Percentiles rank a stretch among this genome's conserved stretches.
Evolutionary conservation across 441 rosid genomes (phyloP).

Genomic region (Euphorbia schlechtendalii): DNA sequence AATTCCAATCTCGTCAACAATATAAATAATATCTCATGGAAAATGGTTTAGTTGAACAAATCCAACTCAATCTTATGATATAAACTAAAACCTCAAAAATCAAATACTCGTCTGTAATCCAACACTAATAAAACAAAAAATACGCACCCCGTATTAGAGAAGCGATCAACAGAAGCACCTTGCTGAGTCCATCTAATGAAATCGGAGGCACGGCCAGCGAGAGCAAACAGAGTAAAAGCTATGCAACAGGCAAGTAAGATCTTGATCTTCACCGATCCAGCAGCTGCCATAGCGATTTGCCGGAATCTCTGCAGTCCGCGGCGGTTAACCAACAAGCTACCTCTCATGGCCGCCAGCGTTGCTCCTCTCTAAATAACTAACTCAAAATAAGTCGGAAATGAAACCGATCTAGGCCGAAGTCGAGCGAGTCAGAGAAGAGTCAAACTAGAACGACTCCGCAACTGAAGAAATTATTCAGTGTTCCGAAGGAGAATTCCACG

Average conservation of each 20-base stretch:
- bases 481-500: background rate
- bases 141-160: conserved; percentile 46
- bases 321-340: conserved; percentile 52
- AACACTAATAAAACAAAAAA: background rate
- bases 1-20: too few relatives aligned
- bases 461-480: background rate
- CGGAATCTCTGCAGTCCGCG: conserved; percentile 61
- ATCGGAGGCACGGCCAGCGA: conserved; percentile 43
- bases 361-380: background rate
- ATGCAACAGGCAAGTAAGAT: conserved; percentile 49
- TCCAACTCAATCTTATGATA: background rate
- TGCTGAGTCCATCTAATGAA: conserved; percentile 37
- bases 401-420: conserved; percentile 12
- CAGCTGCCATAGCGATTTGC: conserved; percentile 36
- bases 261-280: conserved; percentile 59
- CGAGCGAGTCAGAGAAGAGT: background rate
- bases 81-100: background rate
- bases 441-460: background rate
- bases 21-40: background rate
- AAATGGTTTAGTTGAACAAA: background rate
- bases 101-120: background rate
- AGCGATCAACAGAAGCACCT: conserved; percentile 31
- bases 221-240: conserved; percentile 40
- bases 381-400: background rate
- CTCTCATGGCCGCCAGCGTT: conserved; percentile 44